Evolutionary conservation across 306 rosid species (phyloP).

Genomic region (Phaseolus lunatus): DNA sequence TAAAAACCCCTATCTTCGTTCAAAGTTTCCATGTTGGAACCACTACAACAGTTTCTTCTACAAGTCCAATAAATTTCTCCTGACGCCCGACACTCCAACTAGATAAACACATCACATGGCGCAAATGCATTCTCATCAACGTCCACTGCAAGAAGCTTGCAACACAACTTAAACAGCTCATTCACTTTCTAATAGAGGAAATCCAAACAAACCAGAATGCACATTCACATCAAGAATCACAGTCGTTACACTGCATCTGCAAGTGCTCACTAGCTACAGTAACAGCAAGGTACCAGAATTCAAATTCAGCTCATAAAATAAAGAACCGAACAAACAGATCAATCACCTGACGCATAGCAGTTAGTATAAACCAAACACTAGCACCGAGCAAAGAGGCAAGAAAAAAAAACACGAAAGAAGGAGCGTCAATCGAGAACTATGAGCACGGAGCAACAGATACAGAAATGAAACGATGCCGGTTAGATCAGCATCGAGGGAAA

Average conservation of each 20-base stretch:
- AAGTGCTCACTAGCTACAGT: conserved; percentile 38
- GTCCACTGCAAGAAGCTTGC: conserved; percentile 40
- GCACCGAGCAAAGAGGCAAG: neutral
- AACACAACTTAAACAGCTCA: conserved; percentile 29
- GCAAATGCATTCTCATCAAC: neutral
- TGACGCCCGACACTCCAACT: neutral
- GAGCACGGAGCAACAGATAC: conserved; percentile 2
- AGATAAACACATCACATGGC: conserved; percentile 3
- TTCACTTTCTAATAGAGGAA: conserved; percentile 5
- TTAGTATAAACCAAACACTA: neutral
- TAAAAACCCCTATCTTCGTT: conserved; percentile 28
- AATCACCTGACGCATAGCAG: conserved; percentile 1
- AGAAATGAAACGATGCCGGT: neutral
- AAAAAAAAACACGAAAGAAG: neutral
- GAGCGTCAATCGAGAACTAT: neutral
- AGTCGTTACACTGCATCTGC: conserved; percentile 31
- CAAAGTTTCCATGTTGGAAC: conserved; percentile 31
- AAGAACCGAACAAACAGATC: conserved; percentile 32
- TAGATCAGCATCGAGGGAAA: conserved; percentile 28
- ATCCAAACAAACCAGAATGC: conserved; percentile 12
- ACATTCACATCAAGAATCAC: conserved; percentile 27
- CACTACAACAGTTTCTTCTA: conserved; percentile 6
- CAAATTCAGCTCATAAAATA: neutral
- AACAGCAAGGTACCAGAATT: neutral
- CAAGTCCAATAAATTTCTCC: conserved; percentile 9